Conservation (phyloP, 768 basidiomycete genomes). For the Mycena crocata region DNA sequence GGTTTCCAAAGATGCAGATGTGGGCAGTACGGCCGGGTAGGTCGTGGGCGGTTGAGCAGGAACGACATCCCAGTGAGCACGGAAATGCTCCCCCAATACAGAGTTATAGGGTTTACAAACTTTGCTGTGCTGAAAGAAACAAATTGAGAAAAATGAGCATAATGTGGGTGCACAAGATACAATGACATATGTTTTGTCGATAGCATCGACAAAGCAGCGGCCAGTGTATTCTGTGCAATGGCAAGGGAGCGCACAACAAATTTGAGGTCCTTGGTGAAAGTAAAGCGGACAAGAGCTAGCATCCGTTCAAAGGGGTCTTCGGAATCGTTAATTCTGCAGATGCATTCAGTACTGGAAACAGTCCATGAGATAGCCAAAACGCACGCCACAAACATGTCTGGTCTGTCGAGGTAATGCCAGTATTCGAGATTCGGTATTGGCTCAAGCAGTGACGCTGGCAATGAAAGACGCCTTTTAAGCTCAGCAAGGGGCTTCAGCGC, state of each 20-base stretch:
- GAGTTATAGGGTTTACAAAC: constrained; percentile 95
- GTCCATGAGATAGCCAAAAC: constrained; percentile 44
- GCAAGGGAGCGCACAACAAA: constrained; percentile 71
- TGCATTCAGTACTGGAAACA: constrained; percentile 13
- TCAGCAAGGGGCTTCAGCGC: constrained; percentile 18
- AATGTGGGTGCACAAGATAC: constrained; percentile 7
- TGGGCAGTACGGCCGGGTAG: constrained; percentile 26
- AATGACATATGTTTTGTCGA: constrained; percentile 12
- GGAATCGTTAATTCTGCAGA: constrained; percentile 86
- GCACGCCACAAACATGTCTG: constrained; percentile 92
- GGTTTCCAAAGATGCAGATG: constrained; percentile 56
- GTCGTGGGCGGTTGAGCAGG: constrained; percentile 52
- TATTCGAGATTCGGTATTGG: constrained; percentile 97
- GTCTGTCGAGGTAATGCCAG: constrained; percentile 93
- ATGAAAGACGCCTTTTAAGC: constrained; percentile 80
- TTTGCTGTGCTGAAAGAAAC: constrained; percentile 76
- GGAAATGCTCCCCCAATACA: constrained; percentile 90
- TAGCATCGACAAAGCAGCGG: constrained; percentile 12
- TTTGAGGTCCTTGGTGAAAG: constrained; percentile 94
- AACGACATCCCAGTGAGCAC: constrained; percentile 85
- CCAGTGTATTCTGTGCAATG: constrained; percentile 1
- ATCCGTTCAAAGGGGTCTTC: constrained; percentile 94
- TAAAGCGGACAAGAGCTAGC: constrained; percentile 90
- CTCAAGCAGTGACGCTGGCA: constrained; percentile 93
- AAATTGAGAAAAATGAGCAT: neutral